These are phyloP conservation scores for Grigorovia humatica DNA, from an alignment of 805 yeast genomes.

Conservation along the genomic window DNA sequence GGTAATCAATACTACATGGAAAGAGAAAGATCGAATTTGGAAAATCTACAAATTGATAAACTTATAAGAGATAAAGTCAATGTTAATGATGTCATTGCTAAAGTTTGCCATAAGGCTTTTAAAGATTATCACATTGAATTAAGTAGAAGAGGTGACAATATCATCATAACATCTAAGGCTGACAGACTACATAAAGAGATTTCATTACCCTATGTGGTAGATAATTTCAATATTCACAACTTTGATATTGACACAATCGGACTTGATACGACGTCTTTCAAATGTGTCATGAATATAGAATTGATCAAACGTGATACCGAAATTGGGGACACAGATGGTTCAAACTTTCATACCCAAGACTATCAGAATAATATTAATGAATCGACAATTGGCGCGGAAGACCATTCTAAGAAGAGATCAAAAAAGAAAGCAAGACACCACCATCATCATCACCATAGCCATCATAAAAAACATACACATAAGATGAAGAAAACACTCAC, in stretches of 20 bases:
- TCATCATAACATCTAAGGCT: neutral
- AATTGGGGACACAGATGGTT: neutral
- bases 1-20: conserved; percentile 25
- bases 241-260: conserved; percentile 8
- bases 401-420: neutral
- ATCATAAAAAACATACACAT: neutral
- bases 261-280: neutral
- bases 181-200: conserved; percentile 16
- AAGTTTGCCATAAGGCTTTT: conserved; percentile 11
- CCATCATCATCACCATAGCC: neutral
- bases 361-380: neutral
- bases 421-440: neutral
- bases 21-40: conserved; percentile 17
- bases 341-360: too few relatives aligned
- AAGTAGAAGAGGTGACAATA: neutral
- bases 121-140: conserved; percentile 18
- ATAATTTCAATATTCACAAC: conserved; percentile 12
- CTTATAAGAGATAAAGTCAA: neutral
- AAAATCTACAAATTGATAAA: conserved; percentile 12
- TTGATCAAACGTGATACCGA: neutral
- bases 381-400: neutral
- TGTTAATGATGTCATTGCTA: conserved; percentile 2
- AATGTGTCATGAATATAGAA: neutral
- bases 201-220: conserved; percentile 10
- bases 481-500: neutral